phyloP scores from a whole-genome alignment of 2,329 filamentous ascomycete species.

The Neodidymelliopsis sp. region DNA sequence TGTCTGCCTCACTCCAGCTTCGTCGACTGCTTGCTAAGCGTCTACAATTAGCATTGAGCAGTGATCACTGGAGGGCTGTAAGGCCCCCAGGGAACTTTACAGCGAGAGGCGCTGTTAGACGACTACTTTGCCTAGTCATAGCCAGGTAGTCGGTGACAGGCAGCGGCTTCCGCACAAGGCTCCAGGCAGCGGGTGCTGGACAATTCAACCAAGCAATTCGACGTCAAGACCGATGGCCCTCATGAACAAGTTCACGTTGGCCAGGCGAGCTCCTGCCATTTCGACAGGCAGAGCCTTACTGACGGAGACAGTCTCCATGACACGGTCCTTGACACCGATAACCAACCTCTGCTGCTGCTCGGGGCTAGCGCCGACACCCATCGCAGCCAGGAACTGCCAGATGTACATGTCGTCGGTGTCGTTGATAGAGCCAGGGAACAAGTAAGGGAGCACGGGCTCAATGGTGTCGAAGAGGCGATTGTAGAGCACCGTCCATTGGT shows the following conservation, averaged over 20 bases:
- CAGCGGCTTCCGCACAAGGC: neutral
- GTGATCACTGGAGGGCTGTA: slow-evolving; percentile 1
- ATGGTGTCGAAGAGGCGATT: slow-evolving; percentile 86
- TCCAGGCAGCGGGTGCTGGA: neutral
- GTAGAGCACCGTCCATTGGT: slow-evolving; percentile 84
- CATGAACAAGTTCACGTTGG: slow-evolving; percentile 98
- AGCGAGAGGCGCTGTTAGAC: slow-evolving; percentile 4
- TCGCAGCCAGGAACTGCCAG: slow-evolving; percentile 96
- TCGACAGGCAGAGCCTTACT: slow-evolving; percentile 89
- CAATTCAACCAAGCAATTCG: slow-evolving; percentile 69
- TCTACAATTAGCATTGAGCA: no score
- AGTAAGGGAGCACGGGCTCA: slow-evolving; percentile 80
- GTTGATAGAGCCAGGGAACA: slow-evolving; percentile 92
- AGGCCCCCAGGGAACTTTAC: neutral
- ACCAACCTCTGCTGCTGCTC: slow-evolving; percentile 96
- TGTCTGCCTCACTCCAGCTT: slow-evolving; percentile 7
- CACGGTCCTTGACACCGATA: slow-evolving; percentile 94
- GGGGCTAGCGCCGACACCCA: slow-evolving; percentile 90
- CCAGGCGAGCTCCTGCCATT: slow-evolving; percentile 81
- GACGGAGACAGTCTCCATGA: slow-evolving; percentile 91
- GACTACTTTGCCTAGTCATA: neutral
- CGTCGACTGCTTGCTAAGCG: neutral
- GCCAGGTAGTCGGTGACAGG: neutral
- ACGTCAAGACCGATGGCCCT: slow-evolving; percentile 98
- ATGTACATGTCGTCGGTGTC: slow-evolving; percentile 94